Evolutionary conservation across 192 early-diverging fungal genomes (phyloP), one percentile per base, ranked within the genome.

Genomic region (Backusella liffmaniae): DNA sequence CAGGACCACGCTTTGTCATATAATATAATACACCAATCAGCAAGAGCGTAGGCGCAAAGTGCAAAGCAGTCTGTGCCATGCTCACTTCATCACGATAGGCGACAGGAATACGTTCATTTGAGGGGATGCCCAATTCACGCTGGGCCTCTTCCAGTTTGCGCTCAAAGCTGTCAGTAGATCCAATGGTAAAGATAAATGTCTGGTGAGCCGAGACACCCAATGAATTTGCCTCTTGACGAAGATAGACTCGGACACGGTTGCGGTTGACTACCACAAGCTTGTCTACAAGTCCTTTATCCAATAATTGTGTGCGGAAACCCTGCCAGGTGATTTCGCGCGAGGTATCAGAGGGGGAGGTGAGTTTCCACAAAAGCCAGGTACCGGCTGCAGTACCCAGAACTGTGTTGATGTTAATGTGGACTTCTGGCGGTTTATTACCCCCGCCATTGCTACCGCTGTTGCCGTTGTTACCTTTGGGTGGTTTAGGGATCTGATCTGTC

Each of bases 151-250:
- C 92, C 36, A 99, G 80, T 75, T 93, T 95, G 56, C 89, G 90
- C 78, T 99, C 98, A 89, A 99, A 99, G 39, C 91, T 89, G 44
- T 99, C 98, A 6, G 96, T 87, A 23, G 94, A 96, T 29, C 96
- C 98, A 66, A 99, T 99, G 62, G 95, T 92, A 78, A 99, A 99
- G 72, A 88, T 86, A 81, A 90, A 94, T 16, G 83, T 85, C 21
- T 68, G 66, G 6, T 67, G 66, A 23, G 67, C 49, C 1, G 77
- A 72, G 3, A 84, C 87, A 1, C 77, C 78, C 3, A 82, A 75
- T 41, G 78, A 74, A 32, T 79, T 74, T 23, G 93, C 87, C 62
- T 92, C 92, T 29, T 91, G 86, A 4, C 90, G 86, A 42, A 98
- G 83, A 71, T 93, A 87, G 2, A 97, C 96, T 34, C 91, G 87